phyloP scores from a whole-genome alignment of 257 asterid species.

The Solanum clarkiae region DNA sequence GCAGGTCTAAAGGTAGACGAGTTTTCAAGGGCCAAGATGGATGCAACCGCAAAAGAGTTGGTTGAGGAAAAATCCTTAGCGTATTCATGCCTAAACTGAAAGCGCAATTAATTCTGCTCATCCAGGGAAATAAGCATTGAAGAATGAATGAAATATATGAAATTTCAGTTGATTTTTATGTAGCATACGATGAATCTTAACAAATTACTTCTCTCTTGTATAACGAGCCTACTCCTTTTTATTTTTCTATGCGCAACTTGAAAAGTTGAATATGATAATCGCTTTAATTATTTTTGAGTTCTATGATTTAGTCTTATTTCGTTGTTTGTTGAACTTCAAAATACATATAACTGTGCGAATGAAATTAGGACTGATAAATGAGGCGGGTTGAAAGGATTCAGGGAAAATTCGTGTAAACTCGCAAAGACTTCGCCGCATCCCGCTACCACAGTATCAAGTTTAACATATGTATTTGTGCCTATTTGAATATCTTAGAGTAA shows the following conservation, averaged over 20 bases:
- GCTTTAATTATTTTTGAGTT: no score
- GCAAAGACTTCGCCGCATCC: no score
- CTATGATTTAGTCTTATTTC: no score
- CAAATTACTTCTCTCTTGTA: background rate
- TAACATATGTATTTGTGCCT: background rate
- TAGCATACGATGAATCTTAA: background rate
- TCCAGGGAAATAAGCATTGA: background rate
- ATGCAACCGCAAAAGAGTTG: constrained; percentile 51
- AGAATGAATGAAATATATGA: background rate
- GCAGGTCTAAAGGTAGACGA: constrained; percentile 59
- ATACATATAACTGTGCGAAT: no score
- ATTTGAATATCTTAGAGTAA: background rate
- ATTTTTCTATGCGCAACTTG: background rate
- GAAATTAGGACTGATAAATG: no score
- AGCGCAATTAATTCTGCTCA: background rate
- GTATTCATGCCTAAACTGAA: constrained; percentile 41
- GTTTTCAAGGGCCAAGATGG: constrained; percentile 68
- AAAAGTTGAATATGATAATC: background rate
- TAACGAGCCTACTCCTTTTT: background rate
- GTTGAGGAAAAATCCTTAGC: constrained; percentile 62
- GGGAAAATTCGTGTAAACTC: no score
- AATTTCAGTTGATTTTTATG: background rate
- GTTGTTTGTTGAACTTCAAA: no score
- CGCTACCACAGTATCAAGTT: background rate
- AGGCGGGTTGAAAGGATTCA: no score